Percentiles rank a stretch among this genome's conserved stretches.
Conservation (phyloP, 1,284 basidiomycete genomes). For the Chalciporus sp. region DNA sequence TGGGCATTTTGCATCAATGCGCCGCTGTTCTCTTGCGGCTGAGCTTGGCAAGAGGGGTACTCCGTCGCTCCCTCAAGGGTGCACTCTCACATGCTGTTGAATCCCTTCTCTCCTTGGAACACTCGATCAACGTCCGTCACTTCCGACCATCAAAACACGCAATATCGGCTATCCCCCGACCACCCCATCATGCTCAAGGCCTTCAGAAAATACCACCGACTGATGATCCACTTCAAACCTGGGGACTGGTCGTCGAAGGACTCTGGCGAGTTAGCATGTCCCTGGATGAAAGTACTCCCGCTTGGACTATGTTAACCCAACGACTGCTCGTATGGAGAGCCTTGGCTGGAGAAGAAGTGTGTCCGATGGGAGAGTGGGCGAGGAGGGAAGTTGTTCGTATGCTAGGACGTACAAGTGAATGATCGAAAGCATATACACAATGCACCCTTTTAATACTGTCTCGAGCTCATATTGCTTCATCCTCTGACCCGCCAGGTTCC, state of each 20-base stretch:
- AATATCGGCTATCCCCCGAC: background rate
- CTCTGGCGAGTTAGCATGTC: slow-evolving; percentile 43
- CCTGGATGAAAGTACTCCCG: slow-evolving; percentile 29
- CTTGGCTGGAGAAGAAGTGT: slow-evolving; percentile 39
- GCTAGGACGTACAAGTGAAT: background rate
- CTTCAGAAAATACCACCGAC: too few relatives aligned
- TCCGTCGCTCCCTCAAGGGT: slow-evolving; percentile 3
- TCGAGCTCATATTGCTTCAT: too few relatives aligned
- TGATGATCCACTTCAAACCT: too few relatives aligned
- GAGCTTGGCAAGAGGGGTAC: slow-evolving; percentile 13
- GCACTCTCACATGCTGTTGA: slow-evolving; percentile 40
- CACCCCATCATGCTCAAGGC: slow-evolving; percentile 41
- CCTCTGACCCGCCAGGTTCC: too few relatives aligned
- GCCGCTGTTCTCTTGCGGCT: slow-evolving; percentile 19
- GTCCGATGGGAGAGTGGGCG: slow-evolving; percentile 51
- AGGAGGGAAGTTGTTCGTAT: slow-evolving; percentile 30
- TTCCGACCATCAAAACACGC: background rate
- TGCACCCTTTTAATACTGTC: too few relatives aligned
- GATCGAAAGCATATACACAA: too few relatives aligned
- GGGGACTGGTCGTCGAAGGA: background rate
- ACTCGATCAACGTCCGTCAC: slow-evolving; percentile 11
- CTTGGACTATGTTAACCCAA: slow-evolving; percentile 56
- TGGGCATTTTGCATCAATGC: slow-evolving; percentile 24
- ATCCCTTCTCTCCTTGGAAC: slow-evolving; percentile 43
- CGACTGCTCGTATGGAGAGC: slow-evolving; percentile 59